Evolutionary conservation across 2,329 filamentous ascomycete genomes (phyloP).

Genomic region (Aaosphaeria arxii): DNA sequence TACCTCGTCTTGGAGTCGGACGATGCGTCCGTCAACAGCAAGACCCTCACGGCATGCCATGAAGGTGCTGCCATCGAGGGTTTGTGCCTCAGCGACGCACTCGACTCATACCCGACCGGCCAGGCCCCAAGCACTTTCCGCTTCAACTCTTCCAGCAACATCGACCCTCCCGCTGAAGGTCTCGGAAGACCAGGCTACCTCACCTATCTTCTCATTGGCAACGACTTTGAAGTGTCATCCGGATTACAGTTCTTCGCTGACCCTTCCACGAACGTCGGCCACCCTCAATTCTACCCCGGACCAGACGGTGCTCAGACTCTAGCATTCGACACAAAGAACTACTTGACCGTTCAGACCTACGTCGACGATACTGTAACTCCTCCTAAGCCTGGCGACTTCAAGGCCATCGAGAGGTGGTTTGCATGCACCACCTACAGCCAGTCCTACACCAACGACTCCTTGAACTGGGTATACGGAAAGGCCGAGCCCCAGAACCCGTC

Average conservation of each 20-base stretch:
- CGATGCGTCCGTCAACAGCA: constrained; percentile 38
- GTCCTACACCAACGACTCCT: constrained; percentile 43
- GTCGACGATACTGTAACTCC: constrained; percentile 40
- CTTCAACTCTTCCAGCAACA: constrained; percentile 32
- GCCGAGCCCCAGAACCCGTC: constrained; percentile 44
- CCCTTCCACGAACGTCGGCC: constrained; percentile 40
- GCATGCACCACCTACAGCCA: constrained; percentile 42
- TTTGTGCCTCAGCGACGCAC: constrained; percentile 37
- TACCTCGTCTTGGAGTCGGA: constrained; percentile 39
- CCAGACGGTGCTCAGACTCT: constrained; percentile 23
- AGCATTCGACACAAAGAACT: constrained; percentile 39
- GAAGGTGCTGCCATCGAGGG: constrained; percentile 49
- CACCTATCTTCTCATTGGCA: constrained; percentile 42
- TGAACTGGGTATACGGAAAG: constrained; percentile 43
- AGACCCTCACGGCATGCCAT: constrained; percentile 44
- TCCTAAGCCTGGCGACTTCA: constrained; percentile 11
- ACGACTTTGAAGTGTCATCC: constrained; percentile 28
- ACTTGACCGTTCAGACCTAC: constrained; percentile 40
- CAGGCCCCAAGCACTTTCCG: constrained; percentile 19
- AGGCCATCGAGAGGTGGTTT: constrained; percentile 43
- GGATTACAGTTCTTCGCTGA: constrained; percentile 37
- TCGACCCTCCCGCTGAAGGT: constrained; percentile 12
- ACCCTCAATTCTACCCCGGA: constrained; percentile 40
- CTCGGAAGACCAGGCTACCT: constrained; percentile 33
- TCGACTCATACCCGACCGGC: constrained; percentile 14